Percentiles rank a stretch among this genome's conserved stretches.
phyloP scores from a whole-genome alignment of 768 basidiomycete genomes.

The Leccinum incarnatum region DNA sequence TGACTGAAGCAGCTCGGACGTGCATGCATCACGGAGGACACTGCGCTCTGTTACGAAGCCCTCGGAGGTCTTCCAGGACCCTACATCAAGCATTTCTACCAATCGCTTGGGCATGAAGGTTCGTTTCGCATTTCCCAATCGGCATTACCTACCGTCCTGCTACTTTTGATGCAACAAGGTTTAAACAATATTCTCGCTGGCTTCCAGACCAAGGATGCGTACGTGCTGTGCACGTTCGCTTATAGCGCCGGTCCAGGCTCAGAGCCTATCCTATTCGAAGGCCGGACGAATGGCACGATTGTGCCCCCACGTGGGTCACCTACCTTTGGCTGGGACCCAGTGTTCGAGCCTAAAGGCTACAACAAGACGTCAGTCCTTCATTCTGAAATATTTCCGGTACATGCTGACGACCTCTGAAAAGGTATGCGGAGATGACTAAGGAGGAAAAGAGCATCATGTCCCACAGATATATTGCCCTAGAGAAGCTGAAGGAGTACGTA shows the following conservation, averaged over 20 bases:
- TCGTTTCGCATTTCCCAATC: conserved; percentile 10
- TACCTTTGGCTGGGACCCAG: conserved; percentile 88
- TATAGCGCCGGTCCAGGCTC: conserved; percentile 82
- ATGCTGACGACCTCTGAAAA: conserved; percentile 17
- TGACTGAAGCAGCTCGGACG: conserved; percentile 40
- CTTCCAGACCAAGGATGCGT: conserved; percentile 76
- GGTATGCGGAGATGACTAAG: conserved; percentile 67
- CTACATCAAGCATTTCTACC: conserved; percentile 94
- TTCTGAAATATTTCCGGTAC: background rate
- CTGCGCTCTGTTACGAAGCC: conserved; percentile 88
- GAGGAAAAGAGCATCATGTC: conserved; percentile 63
- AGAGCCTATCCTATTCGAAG: conserved; percentile 83
- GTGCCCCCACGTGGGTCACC: conserved; percentile 78
- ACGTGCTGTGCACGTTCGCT: conserved; percentile 94
- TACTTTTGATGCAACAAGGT: conserved; percentile 36
- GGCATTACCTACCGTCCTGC: background rate
- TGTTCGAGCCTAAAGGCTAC: conserved; percentile 75
- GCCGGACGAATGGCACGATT: conserved; percentile 84
- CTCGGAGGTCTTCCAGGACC: conserved; percentile 94
- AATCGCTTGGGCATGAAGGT: conserved; percentile 82
- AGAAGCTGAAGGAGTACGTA: conserved; percentile 45
- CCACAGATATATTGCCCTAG: conserved; percentile 63
- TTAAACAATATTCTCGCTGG: conserved; percentile 78
- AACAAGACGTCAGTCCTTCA: conserved; percentile 64
- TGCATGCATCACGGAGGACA: conserved; percentile 85